These are phyloP conservation scores for Pseudocercospora macadamiae DNA, from an alignment of 2,329 filamentous ascomycete species.

Conservation along the genomic window DNA sequence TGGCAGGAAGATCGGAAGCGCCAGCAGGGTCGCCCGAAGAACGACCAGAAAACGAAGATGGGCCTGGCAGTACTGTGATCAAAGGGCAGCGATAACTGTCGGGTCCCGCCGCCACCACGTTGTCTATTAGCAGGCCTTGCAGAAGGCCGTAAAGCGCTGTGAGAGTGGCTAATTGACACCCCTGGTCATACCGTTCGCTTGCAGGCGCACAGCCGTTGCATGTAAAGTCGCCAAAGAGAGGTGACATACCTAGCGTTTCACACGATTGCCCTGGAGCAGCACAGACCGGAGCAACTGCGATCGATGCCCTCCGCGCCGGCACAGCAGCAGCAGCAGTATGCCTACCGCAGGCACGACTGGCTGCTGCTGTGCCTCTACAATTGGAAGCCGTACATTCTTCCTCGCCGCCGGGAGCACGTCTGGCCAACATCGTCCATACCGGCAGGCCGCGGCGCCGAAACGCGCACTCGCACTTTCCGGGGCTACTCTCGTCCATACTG, in stretches of 20 bases:
- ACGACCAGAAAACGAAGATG: constrained; percentile 1
- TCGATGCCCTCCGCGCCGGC: too few relatives aligned
- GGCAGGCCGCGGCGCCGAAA: neutral
- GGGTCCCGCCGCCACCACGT: constrained; percentile 2
- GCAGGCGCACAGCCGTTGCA: neutral
- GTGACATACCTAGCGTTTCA: constrained; percentile 11
- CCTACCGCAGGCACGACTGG: neutral
- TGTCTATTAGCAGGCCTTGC: neutral
- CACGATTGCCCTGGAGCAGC: neutral
- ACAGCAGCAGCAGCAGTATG: too few relatives aligned
- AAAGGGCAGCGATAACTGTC: neutral
- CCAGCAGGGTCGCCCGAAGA: constrained; percentile 8
- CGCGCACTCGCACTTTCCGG: neutral
- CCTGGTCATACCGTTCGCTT: neutral
- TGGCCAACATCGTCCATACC: neutral
- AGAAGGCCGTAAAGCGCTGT: neutral
- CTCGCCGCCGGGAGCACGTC: neutral
- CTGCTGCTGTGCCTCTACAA: neutral
- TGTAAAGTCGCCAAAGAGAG: neutral
- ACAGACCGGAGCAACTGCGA: neutral
- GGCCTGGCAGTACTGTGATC: neutral
- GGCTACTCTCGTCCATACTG: constrained; percentile 4
- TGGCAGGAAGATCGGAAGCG: constrained; percentile 2
- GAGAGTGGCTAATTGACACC: constrained; percentile 1
- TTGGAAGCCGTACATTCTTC: constrained; percentile 2